These are phyloP conservation scores for Exserohilum rostratum DNA, from an alignment of 2,329 filamentous ascomycete genomes.

Conservation along the genomic window DNA sequence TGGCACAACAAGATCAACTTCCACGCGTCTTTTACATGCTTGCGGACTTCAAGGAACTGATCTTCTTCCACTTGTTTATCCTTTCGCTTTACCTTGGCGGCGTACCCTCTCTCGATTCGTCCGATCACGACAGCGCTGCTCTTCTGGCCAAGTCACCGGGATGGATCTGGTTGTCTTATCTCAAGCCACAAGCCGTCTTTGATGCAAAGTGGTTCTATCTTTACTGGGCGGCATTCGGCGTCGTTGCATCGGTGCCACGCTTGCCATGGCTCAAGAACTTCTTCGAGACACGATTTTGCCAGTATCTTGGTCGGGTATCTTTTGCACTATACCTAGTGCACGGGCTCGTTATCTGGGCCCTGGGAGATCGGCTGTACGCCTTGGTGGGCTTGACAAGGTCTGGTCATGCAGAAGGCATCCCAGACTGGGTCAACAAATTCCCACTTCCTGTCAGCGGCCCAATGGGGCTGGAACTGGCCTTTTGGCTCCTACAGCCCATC, in stretches of 20 bases:
- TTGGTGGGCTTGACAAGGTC: conserved; percentile 63
- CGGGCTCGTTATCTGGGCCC: conserved; percentile 53
- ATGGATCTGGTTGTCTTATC: conserved; percentile 65
- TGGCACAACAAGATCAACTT: conserved; percentile 34
- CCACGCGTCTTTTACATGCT: conserved; percentile 57
- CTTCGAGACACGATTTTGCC: conserved; percentile 57
- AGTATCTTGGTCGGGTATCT: conserved; percentile 64
- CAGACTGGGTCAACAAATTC: conserved; percentile 63
- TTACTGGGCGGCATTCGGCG: conserved; percentile 64
- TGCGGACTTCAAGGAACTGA: conserved; percentile 57
- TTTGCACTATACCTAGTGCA: conserved; percentile 66
- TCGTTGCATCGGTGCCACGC: conserved; percentile 63
- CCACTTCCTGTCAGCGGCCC: conserved; percentile 63
- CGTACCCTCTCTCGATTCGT: conserved; percentile 59
- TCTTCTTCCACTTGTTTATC: conserved; percentile 52
- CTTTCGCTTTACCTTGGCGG: conserved; percentile 64
- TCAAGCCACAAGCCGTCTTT: conserved; percentile 70
- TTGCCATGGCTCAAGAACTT: conserved; percentile 57
- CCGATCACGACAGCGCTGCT: conserved; percentile 48
- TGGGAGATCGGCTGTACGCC: conserved; percentile 66
- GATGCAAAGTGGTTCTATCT: conserved; percentile 73
- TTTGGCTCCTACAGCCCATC: conserved; percentile 65
- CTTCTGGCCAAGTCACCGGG: conserved; percentile 62
- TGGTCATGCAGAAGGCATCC: conserved; percentile 58
- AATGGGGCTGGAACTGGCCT: conserved; percentile 62